Percentiles rank a stretch among this genome's conserved stretches.
phyloP scores from a whole-genome alignment of 768 basidiomycete genomes.

The Dacryopinax spathularia region DNA sequence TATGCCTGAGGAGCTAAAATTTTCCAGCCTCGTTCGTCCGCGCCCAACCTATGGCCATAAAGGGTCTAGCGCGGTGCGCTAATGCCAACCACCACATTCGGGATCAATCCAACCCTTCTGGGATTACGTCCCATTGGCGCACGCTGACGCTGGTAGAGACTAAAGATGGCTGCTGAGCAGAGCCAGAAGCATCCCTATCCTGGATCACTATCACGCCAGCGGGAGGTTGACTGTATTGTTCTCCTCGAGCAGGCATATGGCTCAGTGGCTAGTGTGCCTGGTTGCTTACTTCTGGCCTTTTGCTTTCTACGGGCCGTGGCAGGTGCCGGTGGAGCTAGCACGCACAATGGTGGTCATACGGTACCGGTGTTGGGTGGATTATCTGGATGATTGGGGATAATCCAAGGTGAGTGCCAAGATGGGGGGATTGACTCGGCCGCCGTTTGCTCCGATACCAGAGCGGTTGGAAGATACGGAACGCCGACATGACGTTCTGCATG shows the following conservation, averaged over 20 bases:
- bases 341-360: neutral
- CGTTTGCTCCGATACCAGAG: no score
- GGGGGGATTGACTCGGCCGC: no score
- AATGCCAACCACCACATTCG: neutral
- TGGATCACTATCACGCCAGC: neutral
- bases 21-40: neutral
- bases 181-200: neutral
- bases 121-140: neutral
- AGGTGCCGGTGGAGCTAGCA: neutral
- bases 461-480: no score
- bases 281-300: neutral
- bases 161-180: neutral
- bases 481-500: no score
- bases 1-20: neutral
- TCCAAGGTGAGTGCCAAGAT: no score
- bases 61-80: slow-evolving; percentile 2
- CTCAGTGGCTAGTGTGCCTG: neutral
- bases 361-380: neutral
- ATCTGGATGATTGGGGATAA: neutral
- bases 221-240: neutral
- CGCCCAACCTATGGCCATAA: neutral
- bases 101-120: neutral
- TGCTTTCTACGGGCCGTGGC: neutral
- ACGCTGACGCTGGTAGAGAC: neutral
- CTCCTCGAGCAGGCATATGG: neutral